These are phyloP conservation scores for Cordia subcordata DNA, from an alignment of 257 asterid species.

Conservation along the genomic window DNA sequence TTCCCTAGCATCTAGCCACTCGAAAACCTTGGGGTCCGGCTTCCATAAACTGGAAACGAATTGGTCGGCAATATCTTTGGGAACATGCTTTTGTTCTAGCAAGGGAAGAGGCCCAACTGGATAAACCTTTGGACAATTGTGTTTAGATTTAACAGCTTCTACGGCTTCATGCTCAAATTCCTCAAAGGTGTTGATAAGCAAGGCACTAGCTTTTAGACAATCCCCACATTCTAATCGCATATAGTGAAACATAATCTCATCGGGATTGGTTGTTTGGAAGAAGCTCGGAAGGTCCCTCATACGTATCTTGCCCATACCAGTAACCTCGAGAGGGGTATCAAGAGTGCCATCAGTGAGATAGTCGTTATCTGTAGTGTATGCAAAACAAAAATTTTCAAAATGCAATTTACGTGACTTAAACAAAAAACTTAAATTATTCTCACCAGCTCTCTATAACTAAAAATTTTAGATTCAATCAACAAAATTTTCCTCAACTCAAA, in stretches of 20 bases:
- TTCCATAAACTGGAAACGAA: slow-evolving; percentile 30
- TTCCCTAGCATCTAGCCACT: slow-evolving; percentile 37
- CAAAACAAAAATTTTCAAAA: background rate
- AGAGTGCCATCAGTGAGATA: slow-evolving; percentile 8
- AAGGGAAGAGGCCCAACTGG: slow-evolving; percentile 21
- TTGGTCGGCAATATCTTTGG: background rate
- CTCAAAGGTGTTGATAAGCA: slow-evolving; percentile 27
- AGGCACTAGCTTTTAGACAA: slow-evolving; percentile 15
- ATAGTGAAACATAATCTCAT: slow-evolving; percentile 15
- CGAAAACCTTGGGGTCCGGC: slow-evolving; percentile 30
- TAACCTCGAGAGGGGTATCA: slow-evolving; percentile 12
- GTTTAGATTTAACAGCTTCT: slow-evolving; percentile 1
- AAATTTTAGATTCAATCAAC: too few species aligned
- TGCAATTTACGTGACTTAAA: too few species aligned
- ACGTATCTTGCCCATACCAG: slow-evolving; percentile 16
- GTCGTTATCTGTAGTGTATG: slow-evolving; percentile 1
- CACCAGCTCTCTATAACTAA: too few species aligned
- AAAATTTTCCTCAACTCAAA: too few species aligned
- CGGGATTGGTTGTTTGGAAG: slow-evolving; percentile 10
- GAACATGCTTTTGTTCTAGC: slow-evolving; percentile 4
- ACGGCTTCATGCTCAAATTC: slow-evolving; percentile 21
- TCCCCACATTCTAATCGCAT: slow-evolving; percentile 4
- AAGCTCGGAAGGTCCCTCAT: slow-evolving; percentile 24
- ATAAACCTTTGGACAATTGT: slow-evolving; percentile 15
- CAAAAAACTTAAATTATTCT: too few species aligned